These are phyloP conservation scores for Evernia prunastri DNA, from an alignment of 495 filamentous ascomycete species.

Conservation along the genomic window DNA sequence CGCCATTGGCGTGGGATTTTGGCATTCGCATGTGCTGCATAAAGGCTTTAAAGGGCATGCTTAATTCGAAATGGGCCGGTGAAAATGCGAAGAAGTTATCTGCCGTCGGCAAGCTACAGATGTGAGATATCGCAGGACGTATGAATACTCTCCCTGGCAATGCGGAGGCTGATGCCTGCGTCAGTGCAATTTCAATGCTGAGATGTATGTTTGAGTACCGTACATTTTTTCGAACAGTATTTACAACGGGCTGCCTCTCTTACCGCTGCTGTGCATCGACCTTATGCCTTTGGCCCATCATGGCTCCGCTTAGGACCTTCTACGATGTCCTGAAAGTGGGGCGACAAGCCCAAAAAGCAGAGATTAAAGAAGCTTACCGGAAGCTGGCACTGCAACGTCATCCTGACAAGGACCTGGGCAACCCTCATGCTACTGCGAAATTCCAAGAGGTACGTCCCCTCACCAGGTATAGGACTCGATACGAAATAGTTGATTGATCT, in stretches of 20 bases:
- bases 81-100: background rate
- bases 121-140: background rate
- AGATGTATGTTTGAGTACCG: no score
- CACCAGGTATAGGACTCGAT: background rate
- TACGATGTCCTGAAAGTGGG: slow-evolving; percentile 38
- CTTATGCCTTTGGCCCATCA: background rate
- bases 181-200: background rate
- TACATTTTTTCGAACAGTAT: no score
- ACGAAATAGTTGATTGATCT: background rate
- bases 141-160: background rate
- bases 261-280: background rate
- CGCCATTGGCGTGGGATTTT: no score
- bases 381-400: slow-evolving; percentile 50
- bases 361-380: slow-evolving; percentile 43
- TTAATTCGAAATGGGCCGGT: background rate
- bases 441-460: slow-evolving; percentile 36
- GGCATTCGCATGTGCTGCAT: background rate
- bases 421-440: slow-evolving; percentile 35
- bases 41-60: background rate
- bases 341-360: slow-evolving; percentile 31
- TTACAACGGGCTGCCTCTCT: background rate
- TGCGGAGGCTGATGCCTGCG: background rate
- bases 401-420: slow-evolving; percentile 53
- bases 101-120: background rate
- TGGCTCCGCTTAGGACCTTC: slow-evolving; percentile 15